Conservation (phyloP, 2,329 filamentous ascomycete species). For the Neofusicoccum cordaticola region DNA sequence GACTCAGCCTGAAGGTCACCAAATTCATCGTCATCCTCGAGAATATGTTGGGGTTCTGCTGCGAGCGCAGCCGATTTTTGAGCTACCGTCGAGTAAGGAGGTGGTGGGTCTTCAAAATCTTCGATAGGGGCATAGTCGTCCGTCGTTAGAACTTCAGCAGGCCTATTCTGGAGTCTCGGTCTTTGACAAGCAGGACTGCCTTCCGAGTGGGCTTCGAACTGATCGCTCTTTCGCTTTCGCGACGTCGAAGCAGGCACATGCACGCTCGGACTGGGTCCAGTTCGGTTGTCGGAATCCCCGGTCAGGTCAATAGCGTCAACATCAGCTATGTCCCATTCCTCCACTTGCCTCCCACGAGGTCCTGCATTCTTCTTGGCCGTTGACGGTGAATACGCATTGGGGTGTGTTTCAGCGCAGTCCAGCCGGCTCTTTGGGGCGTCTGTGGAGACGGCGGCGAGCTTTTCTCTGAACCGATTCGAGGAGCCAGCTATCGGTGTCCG, state of each 20-base stretch:
- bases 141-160: background rate
- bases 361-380: background rate
- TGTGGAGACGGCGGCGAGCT: constrained; percentile 5
- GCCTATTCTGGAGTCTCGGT: background rate
- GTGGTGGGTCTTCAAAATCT: constrained; percentile 25
- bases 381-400: background rate
- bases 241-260: constrained; percentile 21
- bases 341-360: background rate
- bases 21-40: background rate
- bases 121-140: constrained; percentile 19
- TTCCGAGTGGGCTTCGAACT: constrained; percentile 33
- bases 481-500: background rate
- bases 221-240: constrained; percentile 49
- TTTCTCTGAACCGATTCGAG: background rate
- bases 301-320: constrained; percentile 38
- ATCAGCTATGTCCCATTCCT: background rate
- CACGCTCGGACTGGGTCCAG: constrained; percentile 22
- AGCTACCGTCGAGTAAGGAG: constrained; percentile 46
- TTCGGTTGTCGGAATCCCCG: constrained; percentile 24
- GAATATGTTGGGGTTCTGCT: no score
- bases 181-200: background rate
- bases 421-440: background rate
- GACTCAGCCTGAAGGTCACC: background rate
- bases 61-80: constrained; percentile 14
- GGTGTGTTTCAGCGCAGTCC: background rate